These are phyloP conservation scores for Benincasa hispida DNA, from an alignment of 306 rosid genomes.

Conservation along the genomic window DNA sequence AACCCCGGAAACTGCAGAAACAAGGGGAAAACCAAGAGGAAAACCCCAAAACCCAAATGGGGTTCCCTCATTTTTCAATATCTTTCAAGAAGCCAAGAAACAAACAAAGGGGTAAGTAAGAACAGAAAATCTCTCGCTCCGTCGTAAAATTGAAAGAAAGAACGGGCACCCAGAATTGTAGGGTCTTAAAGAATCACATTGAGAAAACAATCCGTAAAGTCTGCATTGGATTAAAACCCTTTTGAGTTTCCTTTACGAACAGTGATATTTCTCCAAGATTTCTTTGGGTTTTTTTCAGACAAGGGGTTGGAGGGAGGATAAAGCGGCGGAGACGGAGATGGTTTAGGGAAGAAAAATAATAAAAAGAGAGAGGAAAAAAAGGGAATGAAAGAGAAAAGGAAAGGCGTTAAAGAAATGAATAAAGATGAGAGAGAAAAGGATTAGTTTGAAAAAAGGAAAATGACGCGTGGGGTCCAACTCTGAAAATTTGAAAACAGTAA, in stretches of 20 bases:
- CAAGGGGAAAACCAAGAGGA: not conserved
- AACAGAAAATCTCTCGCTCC: not conserved
- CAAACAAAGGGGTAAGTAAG: not conserved
- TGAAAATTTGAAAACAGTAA: not conserved
- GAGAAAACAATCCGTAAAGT: not conserved
- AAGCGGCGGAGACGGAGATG: slow-evolving; percentile 3
- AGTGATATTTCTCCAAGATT: not conserved
- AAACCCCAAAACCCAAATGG: slow-evolving; percentile 17
- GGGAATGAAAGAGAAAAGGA: not conserved
- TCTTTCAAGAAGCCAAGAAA: not conserved
- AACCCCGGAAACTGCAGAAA: not conserved
- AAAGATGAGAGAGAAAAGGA: not conserved
- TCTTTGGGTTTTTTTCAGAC: too few relatives aligned
- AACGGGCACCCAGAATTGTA: not conserved
- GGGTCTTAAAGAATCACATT: slow-evolving; percentile 1
- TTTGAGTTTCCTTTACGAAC: not conserved
- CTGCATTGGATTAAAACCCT: not conserved
- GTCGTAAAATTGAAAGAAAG: not conserved
- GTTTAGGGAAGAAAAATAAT: not conserved
- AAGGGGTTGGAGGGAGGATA: not conserved
- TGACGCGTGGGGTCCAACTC: slow-evolving; percentile 13
- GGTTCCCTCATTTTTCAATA: slow-evolving; percentile 19
- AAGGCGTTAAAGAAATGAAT: not conserved
- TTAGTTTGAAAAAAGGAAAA: not conserved
- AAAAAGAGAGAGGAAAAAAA: not conserved